These are phyloP conservation scores for Podospora didyma DNA, from an alignment of 495 filamentous ascomycete genomes.

Conservation along the genomic window DNA sequence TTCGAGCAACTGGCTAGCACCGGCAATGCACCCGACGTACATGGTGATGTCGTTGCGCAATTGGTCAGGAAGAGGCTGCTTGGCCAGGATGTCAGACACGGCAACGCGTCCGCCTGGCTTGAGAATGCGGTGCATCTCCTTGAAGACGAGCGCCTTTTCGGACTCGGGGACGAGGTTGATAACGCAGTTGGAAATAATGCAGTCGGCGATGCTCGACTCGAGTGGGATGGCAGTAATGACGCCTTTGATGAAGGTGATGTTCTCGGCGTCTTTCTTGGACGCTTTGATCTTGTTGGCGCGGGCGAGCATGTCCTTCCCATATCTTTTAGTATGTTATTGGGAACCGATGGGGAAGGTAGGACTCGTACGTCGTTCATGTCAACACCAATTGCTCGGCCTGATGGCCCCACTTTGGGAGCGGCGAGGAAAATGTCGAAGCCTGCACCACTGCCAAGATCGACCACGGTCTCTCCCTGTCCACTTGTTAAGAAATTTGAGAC, in stretches of 20 bases:
- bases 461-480: slow-evolving; percentile 56
- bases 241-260: slow-evolving; percentile 50
- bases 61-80: slow-evolving; percentile 45
- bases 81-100: slow-evolving; percentile 61
- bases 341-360: background rate
- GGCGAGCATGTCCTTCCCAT: slow-evolving; percentile 53
- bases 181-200: slow-evolving; percentile 57
- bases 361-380: slow-evolving; percentile 59
- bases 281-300: slow-evolving; percentile 45
- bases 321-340: background rate
- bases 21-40: slow-evolving; percentile 60
- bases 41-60: slow-evolving; percentile 46
- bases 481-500: background rate
- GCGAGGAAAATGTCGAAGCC: slow-evolving; percentile 65
- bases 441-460: slow-evolving; percentile 61
- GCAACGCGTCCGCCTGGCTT: slow-evolving; percentile 59
- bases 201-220: slow-evolving; percentile 42
- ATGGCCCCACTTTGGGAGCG: slow-evolving; percentile 49
- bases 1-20: slow-evolving; percentile 49
- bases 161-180: slow-evolving; percentile 59
- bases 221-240: slow-evolving; percentile 52
- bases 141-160: slow-evolving; percentile 56
- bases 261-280: slow-evolving; percentile 23
- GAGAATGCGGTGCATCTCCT: slow-evolving; percentile 59
- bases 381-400: slow-evolving; percentile 56